A percentile compares a stretch with the other conserved stretches of the same genome.
Conservation (phyloP, 257 asterid species). For the Vinca minor region DNA sequence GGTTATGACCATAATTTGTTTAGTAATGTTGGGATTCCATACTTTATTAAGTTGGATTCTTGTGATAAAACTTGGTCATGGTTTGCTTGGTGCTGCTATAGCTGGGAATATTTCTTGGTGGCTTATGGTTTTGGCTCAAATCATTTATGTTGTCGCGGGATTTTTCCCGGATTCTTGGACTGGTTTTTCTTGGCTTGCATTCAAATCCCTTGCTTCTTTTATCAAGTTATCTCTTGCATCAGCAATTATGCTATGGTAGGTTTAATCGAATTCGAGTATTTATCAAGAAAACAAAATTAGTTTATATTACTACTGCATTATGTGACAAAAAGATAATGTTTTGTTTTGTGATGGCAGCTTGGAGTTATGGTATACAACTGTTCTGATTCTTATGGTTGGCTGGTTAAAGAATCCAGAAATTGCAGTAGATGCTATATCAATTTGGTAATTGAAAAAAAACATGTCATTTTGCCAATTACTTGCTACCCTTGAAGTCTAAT, state of each 20-base stretch:
- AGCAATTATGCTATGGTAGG: conserved; percentile 83
- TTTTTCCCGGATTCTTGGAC: conserved; percentile 74
- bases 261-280: neutral
- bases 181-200: conserved; percentile 59
- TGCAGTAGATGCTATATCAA: conserved; percentile 71
- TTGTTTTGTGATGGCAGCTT: conserved; percentile 38
- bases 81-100: conserved; percentile 72
- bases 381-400: conserved; percentile 74
- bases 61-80: conserved; percentile 39
- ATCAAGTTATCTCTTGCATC: conserved; percentile 76
- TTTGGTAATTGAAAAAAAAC: conserved; percentile 65
- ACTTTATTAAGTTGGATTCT: conserved; percentile 61
- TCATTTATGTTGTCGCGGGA: conserved; percentile 57
- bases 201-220: conserved; percentile 48
- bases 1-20: conserved; percentile 63
- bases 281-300: neutral
- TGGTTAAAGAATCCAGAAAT: conserved; percentile 69
- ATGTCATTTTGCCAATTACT: too few species aligned
- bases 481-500: too few species aligned
- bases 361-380: conserved; percentile 73
- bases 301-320: neutral
- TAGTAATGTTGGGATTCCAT: conserved; percentile 46
- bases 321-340: conserved; percentile 3
- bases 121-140: conserved; percentile 65
- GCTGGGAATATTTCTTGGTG: conserved; percentile 82